Evolutionary conservation across 2,329 filamentous ascomycete genomes (phyloP).

Genomic region (Penicillium carneum): DNA sequence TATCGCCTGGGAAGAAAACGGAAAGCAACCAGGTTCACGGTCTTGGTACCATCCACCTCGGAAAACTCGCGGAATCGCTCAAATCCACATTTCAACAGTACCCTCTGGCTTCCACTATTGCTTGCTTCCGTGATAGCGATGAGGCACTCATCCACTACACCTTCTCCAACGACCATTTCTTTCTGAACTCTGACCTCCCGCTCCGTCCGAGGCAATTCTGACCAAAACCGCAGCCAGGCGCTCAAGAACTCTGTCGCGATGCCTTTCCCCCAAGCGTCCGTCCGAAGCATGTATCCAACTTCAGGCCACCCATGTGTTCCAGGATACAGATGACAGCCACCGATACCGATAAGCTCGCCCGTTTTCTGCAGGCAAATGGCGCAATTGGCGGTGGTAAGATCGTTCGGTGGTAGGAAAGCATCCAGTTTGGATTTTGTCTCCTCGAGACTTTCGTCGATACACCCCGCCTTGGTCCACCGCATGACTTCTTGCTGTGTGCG

Average conservation of each 20-base stretch:
- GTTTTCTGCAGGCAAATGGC: slow-evolving; percentile 26
- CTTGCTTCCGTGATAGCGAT: slow-evolving; percentile 23
- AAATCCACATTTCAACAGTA: slow-evolving; percentile 23
- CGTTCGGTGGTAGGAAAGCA: slow-evolving; percentile 23
- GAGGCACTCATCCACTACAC: slow-evolving; percentile 15
- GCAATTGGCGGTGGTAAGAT: slow-evolving; percentile 20
- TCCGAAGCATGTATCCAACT: slow-evolving; percentile 23
- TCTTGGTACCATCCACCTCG: slow-evolving; percentile 17
- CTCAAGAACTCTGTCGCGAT: slow-evolving; percentile 23
- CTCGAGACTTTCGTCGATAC: slow-evolving; percentile 21
- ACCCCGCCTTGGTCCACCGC: slow-evolving; percentile 20
- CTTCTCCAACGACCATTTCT: slow-evolving; percentile 20
- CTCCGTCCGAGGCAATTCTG: slow-evolving; percentile 16
- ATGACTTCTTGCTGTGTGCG: slow-evolving; percentile 27
- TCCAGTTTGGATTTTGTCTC: slow-evolving; percentile 21
- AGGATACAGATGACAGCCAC: slow-evolving; percentile 24
- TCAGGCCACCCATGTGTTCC: slow-evolving; percentile 25
- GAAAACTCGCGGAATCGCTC: slow-evolving; percentile 20
- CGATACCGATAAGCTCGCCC: slow-evolving; percentile 23
- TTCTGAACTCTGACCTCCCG: slow-evolving; percentile 15
- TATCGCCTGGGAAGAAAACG: slow-evolving; percentile 15
- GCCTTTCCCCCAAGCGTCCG: slow-evolving; percentile 25
- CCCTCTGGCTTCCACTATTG: slow-evolving; percentile 22
- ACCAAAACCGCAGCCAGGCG: slow-evolving; percentile 23
- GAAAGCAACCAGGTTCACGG: slow-evolving; percentile 21